Evolutionary conservation across 1,284 basidiomycete genomes (phyloP).

Genomic region (Ustilago xerochloae): DNA sequence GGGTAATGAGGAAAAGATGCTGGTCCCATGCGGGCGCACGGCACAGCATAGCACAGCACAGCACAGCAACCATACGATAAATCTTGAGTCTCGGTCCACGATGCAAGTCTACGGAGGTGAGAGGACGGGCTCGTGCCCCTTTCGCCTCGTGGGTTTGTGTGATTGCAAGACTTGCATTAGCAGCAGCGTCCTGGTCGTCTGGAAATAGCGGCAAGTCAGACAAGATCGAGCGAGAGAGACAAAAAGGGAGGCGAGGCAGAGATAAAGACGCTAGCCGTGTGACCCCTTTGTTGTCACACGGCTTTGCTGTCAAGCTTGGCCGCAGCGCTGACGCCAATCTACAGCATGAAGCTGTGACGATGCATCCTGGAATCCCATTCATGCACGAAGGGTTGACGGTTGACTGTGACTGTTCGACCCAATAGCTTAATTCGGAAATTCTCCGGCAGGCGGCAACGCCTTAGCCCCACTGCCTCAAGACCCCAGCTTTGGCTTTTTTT

Average conservation of each 20-base stretch:
- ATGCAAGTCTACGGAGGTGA: too few relatives aligned
- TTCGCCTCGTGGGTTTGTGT: neutral
- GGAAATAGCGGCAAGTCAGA: slow-evolving; percentile 1
- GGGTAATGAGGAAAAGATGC: neutral
- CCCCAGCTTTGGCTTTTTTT: too few relatives aligned
- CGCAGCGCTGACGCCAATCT: neutral
- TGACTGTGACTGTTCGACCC: neutral
- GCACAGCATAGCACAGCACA: neutral
- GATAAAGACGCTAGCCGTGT: too few relatives aligned
- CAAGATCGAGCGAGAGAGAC: neutral
- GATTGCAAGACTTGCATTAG: neutral
- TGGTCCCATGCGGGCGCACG: too few relatives aligned
- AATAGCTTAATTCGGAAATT: neutral
- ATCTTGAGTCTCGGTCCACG: too few relatives aligned
- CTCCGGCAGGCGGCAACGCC: neutral
- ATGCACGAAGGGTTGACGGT: slow-evolving; percentile 1
- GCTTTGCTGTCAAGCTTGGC: too few relatives aligned
- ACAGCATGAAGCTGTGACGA: neutral
- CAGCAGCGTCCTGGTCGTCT: neutral
- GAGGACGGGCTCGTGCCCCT: too few relatives aligned
- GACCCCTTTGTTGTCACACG: too few relatives aligned
- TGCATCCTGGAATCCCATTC: neutral
- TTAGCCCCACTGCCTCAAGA: neutral
- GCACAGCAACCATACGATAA: too few relatives aligned
- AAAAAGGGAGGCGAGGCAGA: too few relatives aligned